Conservation (phyloP, 2,329 filamentous ascomycete species). For the Hymenoscyphus fructigenus region DNA sequence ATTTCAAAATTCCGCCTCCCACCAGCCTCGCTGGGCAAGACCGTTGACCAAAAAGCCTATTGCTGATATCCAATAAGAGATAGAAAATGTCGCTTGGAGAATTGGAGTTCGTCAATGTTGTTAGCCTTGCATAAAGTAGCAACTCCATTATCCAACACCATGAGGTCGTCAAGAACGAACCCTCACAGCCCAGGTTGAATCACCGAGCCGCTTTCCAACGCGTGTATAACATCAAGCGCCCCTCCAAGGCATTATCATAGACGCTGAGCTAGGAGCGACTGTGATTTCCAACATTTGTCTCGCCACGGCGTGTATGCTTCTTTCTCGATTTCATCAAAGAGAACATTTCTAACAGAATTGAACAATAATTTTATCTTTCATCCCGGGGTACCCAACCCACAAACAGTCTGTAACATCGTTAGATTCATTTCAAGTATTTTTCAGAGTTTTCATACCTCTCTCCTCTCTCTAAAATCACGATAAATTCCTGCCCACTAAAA, state of each 20-base stretch:
- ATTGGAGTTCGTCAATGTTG: background rate
- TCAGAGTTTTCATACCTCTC: conserved; percentile 5
- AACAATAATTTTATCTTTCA: background rate
- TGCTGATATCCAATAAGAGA: background rate
- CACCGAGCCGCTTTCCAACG: background rate
- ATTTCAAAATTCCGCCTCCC: background rate
- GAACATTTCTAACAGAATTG: background rate
- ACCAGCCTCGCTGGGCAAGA: background rate
- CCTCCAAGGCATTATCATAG: background rate
- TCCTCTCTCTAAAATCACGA: conserved; percentile 3
- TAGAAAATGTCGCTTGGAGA: background rate
- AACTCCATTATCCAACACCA: background rate
- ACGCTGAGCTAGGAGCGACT: background rate
- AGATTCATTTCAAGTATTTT: background rate
- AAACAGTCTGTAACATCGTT: background rate
- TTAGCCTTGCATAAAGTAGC: background rate
- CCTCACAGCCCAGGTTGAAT: background rate
- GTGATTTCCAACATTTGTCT: background rate
- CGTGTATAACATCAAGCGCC: background rate
- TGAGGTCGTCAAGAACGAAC: background rate
- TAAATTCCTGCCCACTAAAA: background rate
- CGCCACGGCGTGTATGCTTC: background rate
- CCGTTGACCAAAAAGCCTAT: background rate
- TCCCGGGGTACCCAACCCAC: background rate
- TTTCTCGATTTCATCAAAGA: background rate